Conservation (phyloP, 331 rosid genomes). For the Dryas integrifolia region DNA sequence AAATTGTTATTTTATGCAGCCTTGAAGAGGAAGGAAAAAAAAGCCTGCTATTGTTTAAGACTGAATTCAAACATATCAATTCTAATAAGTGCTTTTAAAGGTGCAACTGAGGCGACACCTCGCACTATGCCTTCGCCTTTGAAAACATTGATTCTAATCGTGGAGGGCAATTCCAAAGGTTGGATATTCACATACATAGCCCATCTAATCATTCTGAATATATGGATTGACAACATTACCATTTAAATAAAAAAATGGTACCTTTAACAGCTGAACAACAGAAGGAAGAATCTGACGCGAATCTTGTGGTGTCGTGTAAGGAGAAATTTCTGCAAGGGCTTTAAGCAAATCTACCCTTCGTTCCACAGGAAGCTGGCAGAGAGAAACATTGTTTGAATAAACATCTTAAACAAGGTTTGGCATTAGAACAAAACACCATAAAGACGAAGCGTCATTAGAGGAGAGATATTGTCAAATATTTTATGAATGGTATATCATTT, state of each 20-base stretch:
- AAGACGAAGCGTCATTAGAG: neutral
- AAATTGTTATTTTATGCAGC: neutral
- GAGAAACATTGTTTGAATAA: constrained; percentile 24
- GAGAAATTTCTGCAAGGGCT: constrained; percentile 92
- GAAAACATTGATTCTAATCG: neutral
- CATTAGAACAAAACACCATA: neutral
- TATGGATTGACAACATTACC: neutral
- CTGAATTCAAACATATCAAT: neutral
- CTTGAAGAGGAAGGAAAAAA: neutral
- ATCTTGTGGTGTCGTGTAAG: constrained; percentile 83
- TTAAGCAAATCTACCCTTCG: constrained; percentile 88
- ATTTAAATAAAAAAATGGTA: constrained; percentile 17
- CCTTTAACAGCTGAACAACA: constrained; percentile 89
- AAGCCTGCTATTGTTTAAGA: neutral
- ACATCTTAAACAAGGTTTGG: neutral
- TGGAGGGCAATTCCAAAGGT: neutral
- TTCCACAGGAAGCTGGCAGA: constrained; percentile 83
- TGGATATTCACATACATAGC: neutral
- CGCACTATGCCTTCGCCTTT: neutral
- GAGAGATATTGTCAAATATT: neutral
- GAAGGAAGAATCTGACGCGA: constrained; percentile 97
- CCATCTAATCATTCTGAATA: neutral
- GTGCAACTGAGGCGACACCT: neutral
- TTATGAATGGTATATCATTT: neutral
- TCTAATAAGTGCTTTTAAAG: neutral